phyloP scores from a whole-genome alignment of 78 protist genomes.

The Speleostelium caveatum region DNA sequence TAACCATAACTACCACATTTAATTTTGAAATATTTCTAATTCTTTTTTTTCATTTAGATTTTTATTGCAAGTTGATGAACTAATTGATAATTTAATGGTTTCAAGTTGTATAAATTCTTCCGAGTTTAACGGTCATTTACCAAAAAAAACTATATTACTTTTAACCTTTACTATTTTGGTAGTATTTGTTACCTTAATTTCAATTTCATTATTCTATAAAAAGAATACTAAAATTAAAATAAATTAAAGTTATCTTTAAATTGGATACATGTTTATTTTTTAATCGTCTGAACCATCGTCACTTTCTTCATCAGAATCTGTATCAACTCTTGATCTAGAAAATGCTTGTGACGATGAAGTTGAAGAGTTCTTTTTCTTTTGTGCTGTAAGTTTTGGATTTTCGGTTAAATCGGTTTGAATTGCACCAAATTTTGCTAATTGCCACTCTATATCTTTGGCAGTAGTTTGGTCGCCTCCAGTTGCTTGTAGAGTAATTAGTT shows the following conservation, averaged over 20 bases:
- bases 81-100: background rate
- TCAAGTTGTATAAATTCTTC: background rate
- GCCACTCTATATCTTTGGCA: slow-evolving; percentile 80
- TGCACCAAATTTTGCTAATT: slow-evolving; percentile 47
- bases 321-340: too few relatives aligned
- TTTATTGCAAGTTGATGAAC: background rate
- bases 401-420: slow-evolving; percentile 55
- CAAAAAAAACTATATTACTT: slow-evolving; percentile 19
- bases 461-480: slow-evolving; percentile 72
- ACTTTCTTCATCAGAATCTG: too few relatives aligned
- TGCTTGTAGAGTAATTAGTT: slow-evolving; percentile 64
- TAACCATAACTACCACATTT: too few relatives aligned
- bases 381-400: slow-evolving; percentile 50
- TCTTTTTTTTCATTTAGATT: too few relatives aligned
- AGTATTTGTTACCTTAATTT: background rate
- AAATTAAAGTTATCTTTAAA: slow-evolving; percentile 20
- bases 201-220: slow-evolving; percentile 19
- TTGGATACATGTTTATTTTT: too few relatives aligned
- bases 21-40: too few relatives aligned
- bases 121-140: background rate
- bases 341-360: too few relatives aligned
- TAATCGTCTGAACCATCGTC: too few relatives aligned
- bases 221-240: slow-evolving; percentile 49
- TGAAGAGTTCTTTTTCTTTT: slow-evolving; percentile 5
- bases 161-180: background rate